A percentile compares a stretch with the other conserved stretches of the same genome.
Conservation (phyloP, 2,329 filamentous ascomycete species). For the Phyllosticta paracitricarpa region DNA sequence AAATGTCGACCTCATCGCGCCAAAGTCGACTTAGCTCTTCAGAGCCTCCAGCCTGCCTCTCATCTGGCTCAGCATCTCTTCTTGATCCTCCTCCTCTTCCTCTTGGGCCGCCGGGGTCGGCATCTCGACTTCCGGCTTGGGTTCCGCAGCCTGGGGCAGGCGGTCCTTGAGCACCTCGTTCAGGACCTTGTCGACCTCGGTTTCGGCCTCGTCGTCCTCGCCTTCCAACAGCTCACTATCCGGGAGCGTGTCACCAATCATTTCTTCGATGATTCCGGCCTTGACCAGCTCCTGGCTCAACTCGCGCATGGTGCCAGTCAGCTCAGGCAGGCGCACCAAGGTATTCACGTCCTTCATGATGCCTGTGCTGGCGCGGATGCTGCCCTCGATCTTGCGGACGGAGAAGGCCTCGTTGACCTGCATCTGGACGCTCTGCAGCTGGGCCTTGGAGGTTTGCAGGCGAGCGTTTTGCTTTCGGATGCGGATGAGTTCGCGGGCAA, state of each 20-base stretch:
- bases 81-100: conserved; percentile 77
- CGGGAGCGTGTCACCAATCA: conserved; percentile 81
- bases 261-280: conserved; percentile 95
- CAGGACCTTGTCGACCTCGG: conserved; percentile 85
- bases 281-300: conserved; percentile 80
- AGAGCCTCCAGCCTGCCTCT: conserved; percentile 80
- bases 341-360: conserved; percentile 97
- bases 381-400: conserved; percentile 90
- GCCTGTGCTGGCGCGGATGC: conserved; percentile 72
- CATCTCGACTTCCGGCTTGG: conserved; percentile 41
- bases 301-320: conserved; percentile 83
- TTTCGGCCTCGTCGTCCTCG: conserved; percentile 60
- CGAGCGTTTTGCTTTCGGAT: conserved; percentile 66
- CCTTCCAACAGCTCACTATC: conserved; percentile 54
- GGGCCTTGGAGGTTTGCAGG: conserved; percentile 78
- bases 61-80: conserved; percentile 92
- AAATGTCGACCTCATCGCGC: neutral
- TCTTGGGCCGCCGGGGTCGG: conserved; percentile 47
- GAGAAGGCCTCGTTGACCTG: conserved; percentile 96
- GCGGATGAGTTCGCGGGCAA: conserved; percentile 78
- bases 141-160: conserved; percentile 53
- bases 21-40: conserved; percentile 55
- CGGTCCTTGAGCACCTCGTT: conserved; percentile 82
- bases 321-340: conserved; percentile 72
- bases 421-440: conserved; percentile 89